A percentile compares a stretch with the other conserved stretches of the same genome.
Conservation (phyloP, 2,329 filamentous ascomycete species). For the Ophiosphaerella herpotricha region DNA sequence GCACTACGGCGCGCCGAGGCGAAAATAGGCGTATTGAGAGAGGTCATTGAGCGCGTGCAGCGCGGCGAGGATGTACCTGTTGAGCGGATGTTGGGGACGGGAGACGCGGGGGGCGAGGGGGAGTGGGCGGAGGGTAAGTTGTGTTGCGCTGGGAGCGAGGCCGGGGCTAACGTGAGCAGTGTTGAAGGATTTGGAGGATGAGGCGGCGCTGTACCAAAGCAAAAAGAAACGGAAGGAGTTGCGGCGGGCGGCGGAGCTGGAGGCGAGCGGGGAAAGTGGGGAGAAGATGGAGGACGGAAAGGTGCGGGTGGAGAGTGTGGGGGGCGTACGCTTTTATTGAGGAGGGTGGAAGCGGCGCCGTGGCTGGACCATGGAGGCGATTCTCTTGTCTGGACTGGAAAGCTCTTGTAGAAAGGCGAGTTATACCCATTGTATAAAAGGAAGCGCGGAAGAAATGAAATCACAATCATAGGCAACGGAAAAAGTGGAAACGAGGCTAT, state of each 20-base stretch:
- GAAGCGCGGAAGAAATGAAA: no score
- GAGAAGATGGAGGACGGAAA: constrained; percentile 20
- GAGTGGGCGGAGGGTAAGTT: constrained; percentile 84
- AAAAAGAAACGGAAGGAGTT: constrained; percentile 42
- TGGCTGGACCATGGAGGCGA: no score
- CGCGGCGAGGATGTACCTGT: constrained; percentile 64
- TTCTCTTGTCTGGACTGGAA: no score
- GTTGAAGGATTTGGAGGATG: constrained; percentile 67
- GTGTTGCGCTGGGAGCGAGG: no score
- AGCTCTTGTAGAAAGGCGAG: no score
- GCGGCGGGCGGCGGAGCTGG: constrained; percentile 22
- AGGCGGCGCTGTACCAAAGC: constrained; percentile 59
- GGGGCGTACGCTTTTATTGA: constrained; percentile 41
- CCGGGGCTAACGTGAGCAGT: constrained; percentile 50
- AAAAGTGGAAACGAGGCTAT: no score
- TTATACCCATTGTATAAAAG: no score
- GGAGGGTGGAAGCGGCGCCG: not conserved
- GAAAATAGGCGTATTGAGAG: constrained; percentile 74
- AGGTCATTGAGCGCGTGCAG: constrained; percentile 63
- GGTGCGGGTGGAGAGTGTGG: constrained; percentile 35
- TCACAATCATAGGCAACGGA: no score
- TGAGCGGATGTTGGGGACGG: constrained; percentile 78
- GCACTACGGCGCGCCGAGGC: constrained; percentile 78
- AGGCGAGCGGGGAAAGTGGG: constrained; percentile 37
- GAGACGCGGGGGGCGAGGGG: constrained; percentile 72